A percentile compares a stretch with the other conserved stretches of the same genome.
These are phyloP conservation scores for Myriosclerotinia duriaeana DNA, from an alignment of 2,329 filamentous ascomycete genomes.

Conservation along the genomic window DNA sequence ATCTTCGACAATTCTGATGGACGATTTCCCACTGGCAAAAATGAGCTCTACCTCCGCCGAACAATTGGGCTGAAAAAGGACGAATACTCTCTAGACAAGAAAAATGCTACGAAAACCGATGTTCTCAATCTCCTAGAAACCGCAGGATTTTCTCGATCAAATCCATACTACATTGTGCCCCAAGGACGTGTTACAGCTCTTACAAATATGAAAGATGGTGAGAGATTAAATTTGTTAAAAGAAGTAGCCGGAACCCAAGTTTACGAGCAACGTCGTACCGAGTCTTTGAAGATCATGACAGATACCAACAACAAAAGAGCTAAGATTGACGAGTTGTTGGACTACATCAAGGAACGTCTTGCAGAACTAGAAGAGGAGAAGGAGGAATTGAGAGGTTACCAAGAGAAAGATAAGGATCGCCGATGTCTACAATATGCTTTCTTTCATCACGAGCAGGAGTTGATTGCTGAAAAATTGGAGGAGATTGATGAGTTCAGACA, in stretches of 20 bases:
- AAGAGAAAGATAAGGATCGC: slow-evolving; percentile 90
- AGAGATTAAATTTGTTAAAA: slow-evolving; percentile 85
- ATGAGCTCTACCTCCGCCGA: slow-evolving; percentile 84
- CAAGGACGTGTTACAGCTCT: slow-evolving; percentile 93
- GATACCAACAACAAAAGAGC: slow-evolving; percentile 92
- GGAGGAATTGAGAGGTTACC: slow-evolving; percentile 88
- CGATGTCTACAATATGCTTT: slow-evolving; percentile 93
- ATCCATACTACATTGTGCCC: slow-evolving; percentile 98
- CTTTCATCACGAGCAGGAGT: slow-evolving; percentile 83
- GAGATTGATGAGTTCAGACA: slow-evolving; percentile 79
- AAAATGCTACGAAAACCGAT: slow-evolving; percentile 90
- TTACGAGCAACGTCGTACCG: slow-evolving; percentile 86
- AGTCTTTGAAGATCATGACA: slow-evolving; percentile 94
- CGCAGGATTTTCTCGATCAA: slow-evolving; percentile 93
- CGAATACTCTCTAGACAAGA: slow-evolving; percentile 95
- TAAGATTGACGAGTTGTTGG: slow-evolving; percentile 90
- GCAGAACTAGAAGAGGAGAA: slow-evolving; percentile 94
- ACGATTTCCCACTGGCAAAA: slow-evolving; percentile 88
- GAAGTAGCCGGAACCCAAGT: slow-evolving; percentile 98
- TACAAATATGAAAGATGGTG: slow-evolving; percentile 98
- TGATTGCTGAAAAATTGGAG: slow-evolving; percentile 74
- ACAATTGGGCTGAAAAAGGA: slow-evolving; percentile 98
- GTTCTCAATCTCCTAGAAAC: slow-evolving; percentile 95
- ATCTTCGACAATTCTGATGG: slow-evolving; percentile 98
- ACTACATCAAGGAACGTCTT: slow-evolving; percentile 88